Evolutionary conservation across 768 basidiomycete species (phyloP).

Genomic region (Trametes villosa): DNA sequence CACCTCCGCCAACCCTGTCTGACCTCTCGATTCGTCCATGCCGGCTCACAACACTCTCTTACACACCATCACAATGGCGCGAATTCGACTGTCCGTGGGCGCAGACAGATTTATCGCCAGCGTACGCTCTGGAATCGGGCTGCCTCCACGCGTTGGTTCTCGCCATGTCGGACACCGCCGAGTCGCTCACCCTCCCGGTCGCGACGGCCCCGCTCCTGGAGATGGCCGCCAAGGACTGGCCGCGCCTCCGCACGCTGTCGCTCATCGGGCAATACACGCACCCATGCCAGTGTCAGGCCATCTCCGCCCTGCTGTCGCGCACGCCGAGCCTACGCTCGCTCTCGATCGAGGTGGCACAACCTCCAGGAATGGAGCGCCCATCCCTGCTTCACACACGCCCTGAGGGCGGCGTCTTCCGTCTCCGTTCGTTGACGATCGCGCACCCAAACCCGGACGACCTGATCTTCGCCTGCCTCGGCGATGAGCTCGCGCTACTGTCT

Average conservation of each 20-base stretch:
- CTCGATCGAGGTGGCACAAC: background rate
- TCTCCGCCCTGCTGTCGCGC: background rate
- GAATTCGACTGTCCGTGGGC: background rate
- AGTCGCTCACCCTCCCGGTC: background rate
- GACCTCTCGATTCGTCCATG: background rate
- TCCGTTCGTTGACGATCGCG: background rate
- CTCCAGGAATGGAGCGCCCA: background rate
- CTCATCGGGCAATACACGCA: background rate
- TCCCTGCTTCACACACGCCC: background rate
- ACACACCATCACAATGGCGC: background rate
- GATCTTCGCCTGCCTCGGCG: background rate
- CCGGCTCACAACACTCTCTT: background rate
- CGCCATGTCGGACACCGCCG: background rate
- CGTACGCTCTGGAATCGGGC: background rate
- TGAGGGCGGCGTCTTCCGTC: background rate
- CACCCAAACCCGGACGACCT: constrained; percentile 2
- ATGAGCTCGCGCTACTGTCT: background rate
- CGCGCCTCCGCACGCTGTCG: background rate
- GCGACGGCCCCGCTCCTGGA: background rate
- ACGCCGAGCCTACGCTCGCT: background rate
- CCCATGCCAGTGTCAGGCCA: background rate
- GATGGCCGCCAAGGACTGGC: background rate
- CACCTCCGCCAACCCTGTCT: background rate
- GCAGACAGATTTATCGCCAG: background rate
- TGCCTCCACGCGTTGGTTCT: background rate